These are phyloP conservation scores for Lepidium sativum DNA, from an alignment of 345 rosid species.

Conservation along the genomic window DNA sequence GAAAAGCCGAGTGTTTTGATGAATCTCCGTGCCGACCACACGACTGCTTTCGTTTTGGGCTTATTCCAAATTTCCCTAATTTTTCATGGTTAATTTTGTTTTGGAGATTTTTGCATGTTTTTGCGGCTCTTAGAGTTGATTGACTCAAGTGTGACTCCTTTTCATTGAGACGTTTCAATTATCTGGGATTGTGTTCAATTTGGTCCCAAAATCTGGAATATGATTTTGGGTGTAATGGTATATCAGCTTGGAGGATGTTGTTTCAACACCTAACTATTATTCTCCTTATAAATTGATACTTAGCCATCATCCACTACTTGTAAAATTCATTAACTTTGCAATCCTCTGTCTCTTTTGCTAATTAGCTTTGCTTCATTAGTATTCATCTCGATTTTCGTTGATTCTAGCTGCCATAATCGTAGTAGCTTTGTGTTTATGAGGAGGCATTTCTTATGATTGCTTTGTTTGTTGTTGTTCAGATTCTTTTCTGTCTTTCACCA, in stretches of 20 bases:
- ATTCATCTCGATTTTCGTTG: background rate
- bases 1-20: background rate
- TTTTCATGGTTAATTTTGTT: background rate
- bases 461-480: constrained; percentile 18
- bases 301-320: background rate
- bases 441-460: background rate
- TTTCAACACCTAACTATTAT: background rate
- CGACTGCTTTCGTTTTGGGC: constrained; percentile 8
- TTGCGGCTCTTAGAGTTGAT: background rate
- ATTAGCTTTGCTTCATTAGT: background rate
- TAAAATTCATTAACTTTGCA: background rate
- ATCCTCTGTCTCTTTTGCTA: background rate
- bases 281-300: background rate
- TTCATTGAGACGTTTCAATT: background rate
- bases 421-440: background rate
- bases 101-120: background rate
- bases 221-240: background rate
- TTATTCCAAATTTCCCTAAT: background rate
- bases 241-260: background rate
- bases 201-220: background rate
- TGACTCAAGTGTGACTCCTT: background rate
- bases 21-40: background rate
- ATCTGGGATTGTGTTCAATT: background rate
- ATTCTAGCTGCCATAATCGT: background rate
- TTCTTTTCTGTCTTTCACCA: background rate